phyloP scores from a whole-genome alignment of 2,329 filamentous ascomycete genomes.

The Paecilomyces formosus region DNA sequence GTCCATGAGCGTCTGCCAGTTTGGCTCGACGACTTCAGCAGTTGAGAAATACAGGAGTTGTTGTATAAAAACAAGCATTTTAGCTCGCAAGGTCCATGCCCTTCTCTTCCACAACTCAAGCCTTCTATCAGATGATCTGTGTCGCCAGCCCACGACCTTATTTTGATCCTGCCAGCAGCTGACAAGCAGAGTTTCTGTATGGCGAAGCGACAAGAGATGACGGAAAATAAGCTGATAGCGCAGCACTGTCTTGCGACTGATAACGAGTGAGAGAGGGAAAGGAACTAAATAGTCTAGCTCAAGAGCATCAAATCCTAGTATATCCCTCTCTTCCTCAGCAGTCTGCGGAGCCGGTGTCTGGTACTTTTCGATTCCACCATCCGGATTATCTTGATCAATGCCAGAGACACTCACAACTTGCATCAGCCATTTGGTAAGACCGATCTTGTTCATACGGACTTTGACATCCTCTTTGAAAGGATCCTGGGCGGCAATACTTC shows the following conservation, averaged over 20 bases:
- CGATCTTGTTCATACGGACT: slow-evolving; percentile 92
- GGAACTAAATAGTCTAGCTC: slow-evolving; percentile 92
- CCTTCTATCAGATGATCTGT: slow-evolving; percentile 63
- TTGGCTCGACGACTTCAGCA: slow-evolving; percentile 93
- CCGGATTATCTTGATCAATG: slow-evolving; percentile 71
- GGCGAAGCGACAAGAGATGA: slow-evolving; percentile 80
- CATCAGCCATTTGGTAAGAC: slow-evolving; percentile 88
- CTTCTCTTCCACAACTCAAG: slow-evolving; percentile 90
- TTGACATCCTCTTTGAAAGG: slow-evolving; percentile 98
- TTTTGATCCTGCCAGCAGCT: slow-evolving; percentile 87
- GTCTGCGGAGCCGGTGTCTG: slow-evolving; percentile 61
- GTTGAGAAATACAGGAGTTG: slow-evolving; percentile 96
- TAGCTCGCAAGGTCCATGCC: slow-evolving; percentile 81
- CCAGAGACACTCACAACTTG: slow-evolving; percentile 95
- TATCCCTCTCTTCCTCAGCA: slow-evolving; percentile 70
- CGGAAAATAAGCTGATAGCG: slow-evolving; percentile 94
- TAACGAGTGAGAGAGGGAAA: slow-evolving; percentile 90
- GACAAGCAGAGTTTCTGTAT: slow-evolving; percentile 81
- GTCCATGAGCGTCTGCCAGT: slow-evolving; percentile 93
- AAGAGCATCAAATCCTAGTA: slow-evolving; percentile 82
- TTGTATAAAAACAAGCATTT: slow-evolving; percentile 96
- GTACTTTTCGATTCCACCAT: slow-evolving; percentile 59
- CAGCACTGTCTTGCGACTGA: slow-evolving; percentile 93
- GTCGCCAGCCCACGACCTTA: slow-evolving; percentile 71
- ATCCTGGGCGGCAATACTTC: slow-evolving; percentile 86